Percentiles rank a stretch among this genome's conserved stretches.
These are phyloP conservation scores for Yamadazyma blattariae DNA, from an alignment of 1,139 yeast species.

Conservation along the genomic window DNA sequence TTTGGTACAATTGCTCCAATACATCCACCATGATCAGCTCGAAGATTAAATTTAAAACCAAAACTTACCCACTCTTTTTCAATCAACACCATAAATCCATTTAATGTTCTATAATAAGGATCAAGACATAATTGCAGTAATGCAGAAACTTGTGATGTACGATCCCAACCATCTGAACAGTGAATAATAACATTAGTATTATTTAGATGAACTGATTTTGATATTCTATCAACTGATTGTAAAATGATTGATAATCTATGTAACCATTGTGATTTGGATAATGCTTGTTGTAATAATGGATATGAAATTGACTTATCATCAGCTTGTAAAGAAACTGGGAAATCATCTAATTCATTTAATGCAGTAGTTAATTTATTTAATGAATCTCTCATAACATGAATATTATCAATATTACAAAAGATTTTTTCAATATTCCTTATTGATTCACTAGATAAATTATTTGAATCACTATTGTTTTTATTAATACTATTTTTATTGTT, in stretches of 20 bases:
- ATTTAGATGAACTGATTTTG: conserved; percentile 76
- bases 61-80: conserved; percentile 97
- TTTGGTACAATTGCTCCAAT: conserved; percentile 35
- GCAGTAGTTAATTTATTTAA: conserved; percentile 60
- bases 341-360: conserved; percentile 66
- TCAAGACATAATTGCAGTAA: conserved; percentile 84
- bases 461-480: background rate
- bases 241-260: conserved; percentile 66
- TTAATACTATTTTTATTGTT: background rate
- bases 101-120: conserved; percentile 82
- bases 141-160: conserved; percentile 88
- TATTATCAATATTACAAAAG: conserved; percentile 89
- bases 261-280: conserved; percentile 78
- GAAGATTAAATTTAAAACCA: conserved; percentile 85
- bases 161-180: conserved; percentile 98
- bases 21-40: conserved; percentile 71
- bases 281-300: conserved; percentile 36
- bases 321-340: conserved; percentile 22
- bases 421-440: conserved; percentile 49
- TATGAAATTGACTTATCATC: conserved; percentile 17
- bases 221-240: conserved; percentile 74
- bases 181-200: conserved; percentile 83
- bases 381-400: conserved; percentile 92
- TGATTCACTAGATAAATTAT: conserved; percentile 7
- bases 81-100: conserved; percentile 79